phyloP scores from a whole-genome alignment of 441 rosid genomes.

The Croton laevigatus region DNA sequence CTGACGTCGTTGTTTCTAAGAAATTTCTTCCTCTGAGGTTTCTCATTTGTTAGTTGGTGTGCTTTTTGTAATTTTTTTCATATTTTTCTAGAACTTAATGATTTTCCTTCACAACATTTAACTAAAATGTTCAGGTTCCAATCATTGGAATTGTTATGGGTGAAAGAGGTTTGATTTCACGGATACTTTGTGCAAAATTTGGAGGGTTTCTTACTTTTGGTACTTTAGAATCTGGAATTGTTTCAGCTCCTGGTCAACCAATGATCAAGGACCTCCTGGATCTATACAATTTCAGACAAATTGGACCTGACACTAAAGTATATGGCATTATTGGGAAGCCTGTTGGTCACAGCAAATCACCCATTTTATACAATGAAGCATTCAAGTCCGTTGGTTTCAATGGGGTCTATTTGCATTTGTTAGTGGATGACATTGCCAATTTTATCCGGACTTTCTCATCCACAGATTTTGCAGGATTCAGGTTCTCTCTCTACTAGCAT shows the following conservation, averaged over 20 bases:
- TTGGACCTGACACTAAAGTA: constrained; percentile 80
- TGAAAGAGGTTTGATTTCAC: constrained; percentile 83
- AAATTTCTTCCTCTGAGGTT: constrained; percentile 23
- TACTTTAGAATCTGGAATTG: constrained; percentile 65
- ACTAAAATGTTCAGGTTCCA: constrained; percentile 60
- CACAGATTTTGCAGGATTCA: constrained; percentile 57
- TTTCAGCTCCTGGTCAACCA: constrained; percentile 96
- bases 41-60: constrained; percentile 28
- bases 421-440: constrained; percentile 56
- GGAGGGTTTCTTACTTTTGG: constrained; percentile 92
- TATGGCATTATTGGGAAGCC: constrained; percentile 93
- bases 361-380: constrained; percentile 77
- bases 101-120: constrained; percentile 7
- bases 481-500: constrained; percentile 35
- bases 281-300: constrained; percentile 75
- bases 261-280: constrained; percentile 65
- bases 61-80: constrained; percentile 38
- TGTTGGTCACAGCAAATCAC: constrained; percentile 93
- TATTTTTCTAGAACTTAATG: constrained; percentile 54
- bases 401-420: constrained; percentile 70
- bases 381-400: constrained; percentile 75
- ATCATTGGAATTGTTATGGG: constrained; percentile 86
- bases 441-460: constrained; percentile 50
- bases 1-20: not conserved
- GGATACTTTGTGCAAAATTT: constrained; percentile 83